Base-by-base conservation (phyloP, 2,329 filamentous ascomycete genomes). In the Colletotrichum sp. region DNA sequence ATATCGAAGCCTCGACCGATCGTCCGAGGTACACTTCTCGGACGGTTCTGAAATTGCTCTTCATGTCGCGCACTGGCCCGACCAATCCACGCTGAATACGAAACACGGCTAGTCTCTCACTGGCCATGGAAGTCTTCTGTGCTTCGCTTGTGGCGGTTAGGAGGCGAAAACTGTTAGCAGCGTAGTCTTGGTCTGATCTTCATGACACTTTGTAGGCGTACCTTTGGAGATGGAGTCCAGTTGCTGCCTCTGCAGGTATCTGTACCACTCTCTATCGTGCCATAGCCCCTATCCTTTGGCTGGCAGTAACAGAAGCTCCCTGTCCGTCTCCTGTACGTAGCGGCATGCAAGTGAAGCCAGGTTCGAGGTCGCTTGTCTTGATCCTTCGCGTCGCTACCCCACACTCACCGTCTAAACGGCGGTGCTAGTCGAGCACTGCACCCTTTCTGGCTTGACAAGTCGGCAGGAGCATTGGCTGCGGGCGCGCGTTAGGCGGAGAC, bases 331-430 rank as follows among this genome's bases (percentile, higher is more conserved):
- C 18, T 36, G 21, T 28, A 24, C 57, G 49, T 71, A 36, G n/a
- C 7, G 21, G 26, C 62, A 66, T 75, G 68, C 57, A 68, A 63
- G 60, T 60, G 59, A 60, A 26, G 55, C 49, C 63, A 57, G 55
- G 57, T 67, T 68, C 39, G 57, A 63, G 26, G 57, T 60, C 52
- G 69, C 57, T 49, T 72, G 55, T 59, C 64, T 57, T 21, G 32
- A 73, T 68, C 64, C 70, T 72, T 73, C 64, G 69, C 18, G 24
- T 62, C 26, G 59, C 44, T 68, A 60, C 73, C 70, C 70, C 70
- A 64, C 64, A 76, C 49, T 59, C 28, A 57, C 26, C 12, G 69
- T 57, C 52, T 24, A 5, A 24, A 34, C 8, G 52, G 44, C 44
- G n/a, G 36, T 68, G 39, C 65, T 36, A 55, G 57, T 68, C 55